Base-by-base conservation (phyloP, 331 rosid genomes). In the Erythrophleum ivorense region DNA sequence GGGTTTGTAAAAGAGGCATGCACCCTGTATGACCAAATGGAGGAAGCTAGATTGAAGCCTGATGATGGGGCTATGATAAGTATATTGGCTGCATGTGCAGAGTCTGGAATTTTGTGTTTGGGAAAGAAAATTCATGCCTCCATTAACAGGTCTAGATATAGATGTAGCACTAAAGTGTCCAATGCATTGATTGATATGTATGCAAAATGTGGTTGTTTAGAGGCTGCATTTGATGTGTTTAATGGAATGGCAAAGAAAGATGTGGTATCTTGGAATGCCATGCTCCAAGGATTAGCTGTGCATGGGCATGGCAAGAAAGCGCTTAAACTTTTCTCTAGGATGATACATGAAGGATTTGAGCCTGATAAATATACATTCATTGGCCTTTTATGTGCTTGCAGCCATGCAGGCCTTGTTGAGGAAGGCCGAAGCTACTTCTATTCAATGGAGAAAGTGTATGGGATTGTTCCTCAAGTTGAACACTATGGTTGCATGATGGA, bases 401-500 rank as follows among this genome's bases (percentile, higher is more conserved):
- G 93, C 6, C 97, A 91, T 83, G 77, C 94, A 0, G 98, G 98
- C 33, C 91, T 91, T 69, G 87, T 90, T 52, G 82, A 89, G 24
- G 92, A 93, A 73, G 97, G 98, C 65, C 89, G 88, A 67, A 80
- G 62, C 8, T 85, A 75, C 81, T 95, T 95, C 89, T 76, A 85
- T 65, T 34, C 86, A 2, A 93, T 95, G 97, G 93, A 91, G 85
- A 87, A 75, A 57, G 89, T 89, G 38, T 87, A 89, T 19, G 89
- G 90, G 82, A 60, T 95, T 60, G 90, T 84, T 81, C 97, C 97
- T 19, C 70, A 83, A 76, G 64, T 90, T 52, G 92, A 89, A 88
- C 97, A 95, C 77, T 93, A 91, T 12, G 98, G 98, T 84, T 93
- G 98, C 75, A 87, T 95, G 91, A 74, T 95, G 58, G 98, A 93